Evolutionary conservation across 1,284 basidiomycete genomes (phyloP).

Genomic region (Pterulicium gracile): DNA sequence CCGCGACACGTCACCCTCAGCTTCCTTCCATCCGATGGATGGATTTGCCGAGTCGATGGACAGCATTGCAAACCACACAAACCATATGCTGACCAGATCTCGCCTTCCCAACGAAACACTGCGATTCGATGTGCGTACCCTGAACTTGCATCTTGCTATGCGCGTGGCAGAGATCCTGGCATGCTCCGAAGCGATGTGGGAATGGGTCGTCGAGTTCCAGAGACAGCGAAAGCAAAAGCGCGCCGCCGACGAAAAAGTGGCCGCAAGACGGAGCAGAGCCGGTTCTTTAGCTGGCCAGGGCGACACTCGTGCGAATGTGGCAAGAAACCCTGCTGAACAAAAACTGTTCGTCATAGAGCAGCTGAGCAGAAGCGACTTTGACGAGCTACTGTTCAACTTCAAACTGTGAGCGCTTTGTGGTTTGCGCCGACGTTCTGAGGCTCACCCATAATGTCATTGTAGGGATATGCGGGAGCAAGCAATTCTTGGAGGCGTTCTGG

Average conservation of each 20-base stretch:
- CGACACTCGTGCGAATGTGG: background rate
- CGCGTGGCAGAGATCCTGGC: constrained; percentile 49
- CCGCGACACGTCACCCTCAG: constrained; percentile 4
- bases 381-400: constrained; percentile 41
- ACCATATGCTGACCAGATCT: constrained; percentile 1
- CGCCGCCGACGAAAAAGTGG: constrained; percentile 6
- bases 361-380: constrained; percentile 46
- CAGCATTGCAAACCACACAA: background rate
- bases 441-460: constrained; percentile 7
- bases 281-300: constrained; percentile 9
- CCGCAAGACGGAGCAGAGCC: constrained; percentile 9
- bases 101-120: constrained; percentile 39
- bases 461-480: constrained; percentile 59
- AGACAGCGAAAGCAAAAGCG: constrained; percentile 11
- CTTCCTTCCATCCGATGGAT: background rate
- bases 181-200: constrained; percentile 68
- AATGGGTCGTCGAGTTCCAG: constrained; percentile 48
- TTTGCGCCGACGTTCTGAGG: constrained; percentile 2
- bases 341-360: background rate
- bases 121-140: constrained; percentile 40
- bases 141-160: constrained; percentile 49
- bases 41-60: constrained; percentile 8
- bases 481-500: constrained; percentile 30
- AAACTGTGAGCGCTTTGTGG: constrained; percentile 37
- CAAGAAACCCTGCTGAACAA: constrained; percentile 10